Percentiles rank a stretch among this genome's conserved stretches.
phyloP scores from a whole-genome alignment of 2,329 filamentous ascomycete species.

The Trichoderma cornu-damae region DNA sequence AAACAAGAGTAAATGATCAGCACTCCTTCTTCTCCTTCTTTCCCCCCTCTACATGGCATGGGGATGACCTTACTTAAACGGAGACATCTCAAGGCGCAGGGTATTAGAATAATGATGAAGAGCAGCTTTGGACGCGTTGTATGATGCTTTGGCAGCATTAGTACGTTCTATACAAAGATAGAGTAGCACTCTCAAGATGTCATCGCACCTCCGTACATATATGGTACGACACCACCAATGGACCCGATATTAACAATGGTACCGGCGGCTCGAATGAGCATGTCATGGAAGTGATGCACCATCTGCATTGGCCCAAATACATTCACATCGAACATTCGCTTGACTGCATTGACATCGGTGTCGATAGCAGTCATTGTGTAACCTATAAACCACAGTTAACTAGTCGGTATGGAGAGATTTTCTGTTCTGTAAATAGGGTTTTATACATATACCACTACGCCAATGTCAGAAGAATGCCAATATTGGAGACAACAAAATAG shows the following conservation, averaged over 20 bases:
- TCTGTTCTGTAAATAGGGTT: neutral
- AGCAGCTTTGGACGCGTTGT: constrained; percentile 26
- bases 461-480: neutral
- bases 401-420: neutral
- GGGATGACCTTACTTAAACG: constrained; percentile 20
- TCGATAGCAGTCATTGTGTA: constrained; percentile 29
- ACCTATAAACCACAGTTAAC: constrained; percentile 24
- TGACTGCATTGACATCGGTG: constrained; percentile 29
- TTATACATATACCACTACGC: constrained; percentile 5
- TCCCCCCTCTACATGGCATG: neutral
- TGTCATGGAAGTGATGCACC: constrained; percentile 22
- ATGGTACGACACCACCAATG: constrained; percentile 23
- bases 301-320: constrained; percentile 33
- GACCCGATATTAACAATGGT: constrained; percentile 27
- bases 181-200: neutral
- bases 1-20: neutral
- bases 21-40: neutral
- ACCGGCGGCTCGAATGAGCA: constrained; percentile 24
- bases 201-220: constrained; percentile 20
- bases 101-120: constrained; percentile 23
- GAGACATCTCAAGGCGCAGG: constrained; percentile 24
- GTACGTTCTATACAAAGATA: neutral
- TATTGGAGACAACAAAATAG: neutral
- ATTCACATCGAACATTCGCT: constrained; percentile 40
- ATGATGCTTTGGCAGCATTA: constrained; percentile 13